phyloP scores from a whole-genome alignment of 73 alveolate genomes.

The Halteria grandinella region DNA sequence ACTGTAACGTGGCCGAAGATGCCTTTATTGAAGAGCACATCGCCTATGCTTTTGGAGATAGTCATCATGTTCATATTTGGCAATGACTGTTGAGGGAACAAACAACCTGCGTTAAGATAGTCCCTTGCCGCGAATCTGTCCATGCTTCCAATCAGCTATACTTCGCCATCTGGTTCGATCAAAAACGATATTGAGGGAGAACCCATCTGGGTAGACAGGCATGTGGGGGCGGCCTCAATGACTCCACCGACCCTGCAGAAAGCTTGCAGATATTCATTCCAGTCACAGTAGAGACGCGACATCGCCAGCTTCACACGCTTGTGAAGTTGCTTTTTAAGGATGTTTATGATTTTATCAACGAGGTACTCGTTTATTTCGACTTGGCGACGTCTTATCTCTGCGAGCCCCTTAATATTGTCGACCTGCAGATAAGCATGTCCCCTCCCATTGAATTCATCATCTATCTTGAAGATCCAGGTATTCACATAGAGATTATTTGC shows the following conservation, averaged over 20 bases:
- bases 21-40: constrained; percentile 72
- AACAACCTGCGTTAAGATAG: constrained; percentile 89
- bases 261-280: constrained; percentile 90
- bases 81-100: constrained; percentile 85
- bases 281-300: constrained; percentile 84
- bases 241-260: constrained; percentile 96
- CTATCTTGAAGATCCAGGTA: constrained; percentile 97
- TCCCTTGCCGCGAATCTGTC: constrained; percentile 93
- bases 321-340: constrained; percentile 81
- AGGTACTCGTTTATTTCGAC: constrained; percentile 78
- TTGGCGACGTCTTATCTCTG: constrained; percentile 75
- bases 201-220: constrained; percentile 79
- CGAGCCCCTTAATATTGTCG: constrained; percentile 75
- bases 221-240: constrained; percentile 96
- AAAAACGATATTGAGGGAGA: constrained; percentile 91
- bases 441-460: constrained; percentile 97
- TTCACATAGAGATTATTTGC: constrained; percentile 91
- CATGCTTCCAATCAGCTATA: constrained; percentile 86
- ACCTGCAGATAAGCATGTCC: constrained; percentile 95
- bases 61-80: constrained; percentile 84
- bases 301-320: constrained; percentile 92
- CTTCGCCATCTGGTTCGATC: constrained; percentile 95
- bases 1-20: constrained; percentile 75
- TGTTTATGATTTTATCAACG: constrained; percentile 79
- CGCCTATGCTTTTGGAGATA: constrained; percentile 75